Percentiles rank a stretch among this genome's conserved stretches.
Conservation (phyloP, 352 stramenopile species). For the Phytophthora constricta region DNA sequence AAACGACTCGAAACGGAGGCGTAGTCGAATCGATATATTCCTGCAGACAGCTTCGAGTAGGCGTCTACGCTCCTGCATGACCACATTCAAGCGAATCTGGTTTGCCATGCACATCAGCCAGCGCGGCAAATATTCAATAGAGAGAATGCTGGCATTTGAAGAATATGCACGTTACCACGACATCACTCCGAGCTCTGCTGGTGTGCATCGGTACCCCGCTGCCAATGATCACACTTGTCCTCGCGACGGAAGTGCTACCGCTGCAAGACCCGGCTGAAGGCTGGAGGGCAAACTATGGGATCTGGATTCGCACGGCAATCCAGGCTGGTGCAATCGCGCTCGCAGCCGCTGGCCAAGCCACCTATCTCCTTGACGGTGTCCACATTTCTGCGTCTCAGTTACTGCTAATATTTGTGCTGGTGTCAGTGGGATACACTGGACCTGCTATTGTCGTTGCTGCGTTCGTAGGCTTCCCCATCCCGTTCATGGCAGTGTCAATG, state of each 20-base stretch:
- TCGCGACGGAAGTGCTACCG: slow-evolving; percentile 17
- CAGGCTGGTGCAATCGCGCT: slow-evolving; percentile 3
- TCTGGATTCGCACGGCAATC: slow-evolving; percentile 22
- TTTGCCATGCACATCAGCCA: slow-evolving; percentile 30
- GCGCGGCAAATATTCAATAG: slow-evolving; percentile 29
- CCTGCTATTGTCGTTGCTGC: slow-evolving; percentile 10
- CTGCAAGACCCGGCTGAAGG: slow-evolving; percentile 19
- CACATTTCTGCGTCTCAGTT: slow-evolving; percentile 5
- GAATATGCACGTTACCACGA: slow-evolving; percentile 11
- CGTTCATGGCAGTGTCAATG: slow-evolving; percentile 20
- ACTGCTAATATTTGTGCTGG: not conserved
- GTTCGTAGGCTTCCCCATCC: slow-evolving; percentile 15
- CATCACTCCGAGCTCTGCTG: slow-evolving; percentile 3
- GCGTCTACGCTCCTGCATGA: not conserved
- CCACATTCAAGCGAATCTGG: slow-evolving; percentile 18
- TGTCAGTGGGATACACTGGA: not conserved
- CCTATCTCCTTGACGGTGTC: slow-evolving; percentile 4
- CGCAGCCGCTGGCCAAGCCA: slow-evolving; percentile 9
- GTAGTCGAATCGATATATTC: slow-evolving; percentile 9
- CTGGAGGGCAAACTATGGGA: slow-evolving; percentile 19
- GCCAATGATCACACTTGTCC: slow-evolving; percentile 11
- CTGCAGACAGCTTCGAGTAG: not conserved
- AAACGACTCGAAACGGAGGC: not conserved
- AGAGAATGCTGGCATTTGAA: slow-evolving; percentile 25
- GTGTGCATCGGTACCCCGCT: slow-evolving; percentile 18